Base-by-base conservation (phyloP, 768 basidiomycete species). In the Amanita polypyramis region DNA sequence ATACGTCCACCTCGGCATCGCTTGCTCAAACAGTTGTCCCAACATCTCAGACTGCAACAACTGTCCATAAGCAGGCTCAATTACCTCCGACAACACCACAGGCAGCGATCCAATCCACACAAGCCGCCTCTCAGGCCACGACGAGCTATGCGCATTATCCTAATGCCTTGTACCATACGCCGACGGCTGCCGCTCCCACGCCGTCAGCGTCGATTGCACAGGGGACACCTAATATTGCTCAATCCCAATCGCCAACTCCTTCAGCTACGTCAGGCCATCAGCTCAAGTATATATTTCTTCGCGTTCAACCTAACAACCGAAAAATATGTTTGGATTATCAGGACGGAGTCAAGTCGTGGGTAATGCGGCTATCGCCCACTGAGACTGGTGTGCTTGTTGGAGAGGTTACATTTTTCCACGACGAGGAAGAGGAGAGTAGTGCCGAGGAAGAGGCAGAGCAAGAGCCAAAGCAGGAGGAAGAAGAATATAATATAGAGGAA, bases 331-430 rank as follows among this genome's bases (percentile, higher is more conserved):
- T 91, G 25, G 79, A 86, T 55, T 65, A 78, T 47, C 70, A 70
- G 36, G 83, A 87, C 45, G 84, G 86, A 3, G 88, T 90, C 41
- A 77, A 74, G 57, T 76, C 65, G 30, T 90, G 88, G 88, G 76
- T 77, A 3, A 66, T 87, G 60, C 71, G 79, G 40, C 69, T 89
- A 29, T 67, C 68, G 8, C 66, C 67, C 1, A 72, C 70, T 7
- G 88, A 90, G 57, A 72, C 71, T 2, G 70, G 69, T 2, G 45
- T 90, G 14, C 61, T 72, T 49, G 59, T 90, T 32, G 66, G 66
- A 37, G 72, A 77, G 47, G 65, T 86, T 41, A 64, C 62, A 17
- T 81, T 81, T 47, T 53, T 77, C 45, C 68, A 67, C 23, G 75
- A 74, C 10, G 78, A 77, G 15, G 83, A 82, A 10, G 79, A 74